Evolutionary conservation across 805 yeast species (phyloP), one percentile per base, ranked within the genome.

Genomic region (Starmerella apicola): DNA sequence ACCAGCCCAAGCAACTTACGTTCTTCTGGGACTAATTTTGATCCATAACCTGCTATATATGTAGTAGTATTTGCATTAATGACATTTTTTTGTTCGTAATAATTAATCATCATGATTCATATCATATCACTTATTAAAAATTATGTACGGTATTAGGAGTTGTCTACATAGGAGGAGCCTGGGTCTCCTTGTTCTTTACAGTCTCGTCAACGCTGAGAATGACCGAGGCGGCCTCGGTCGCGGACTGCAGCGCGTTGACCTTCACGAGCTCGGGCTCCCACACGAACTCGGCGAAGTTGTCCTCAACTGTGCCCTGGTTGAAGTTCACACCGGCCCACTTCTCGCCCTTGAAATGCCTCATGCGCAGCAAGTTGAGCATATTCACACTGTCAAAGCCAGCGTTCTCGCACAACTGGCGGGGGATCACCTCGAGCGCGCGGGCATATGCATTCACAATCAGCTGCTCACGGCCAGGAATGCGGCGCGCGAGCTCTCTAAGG

Each of bases 371-470:
- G 61, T 91, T 91, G 52, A 91, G 73, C 44, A 91, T 65, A 59
- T 91, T 97, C n/a, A 94, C 83, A 17, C 94, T 93, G 59, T 91
- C 99, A 51, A 91, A 78, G 4, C 99, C 99, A n/a, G 95, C 98
- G 60, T 91, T 91, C 58, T 91, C 98, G 67, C 97, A 88, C 49
- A 91, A 70, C 59, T 91, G 97, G 60, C 97, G 78, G 51, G 99
- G 99, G 53, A 91, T 85, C 21, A 91, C 78, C 64, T 91, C 99
- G 42, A 91, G 68, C 1, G 97, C 94, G 51, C 81, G 80, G 19
- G 98, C 98, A 63, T 76, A 91, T 6, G 95, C 95, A 43, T 78
- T 78, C 42, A 91, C 80, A 43, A 91, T 78, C 46, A 91, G 67
- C 65, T 91, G 99, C 63, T 88, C 95, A 62, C 91, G 88, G 30